Percentiles rank a stretch among this genome's conserved stretches.
phyloP scores from a whole-genome alignment of 495 filamentous ascomycete species.

The Cudoniella acicularis region DNA sequence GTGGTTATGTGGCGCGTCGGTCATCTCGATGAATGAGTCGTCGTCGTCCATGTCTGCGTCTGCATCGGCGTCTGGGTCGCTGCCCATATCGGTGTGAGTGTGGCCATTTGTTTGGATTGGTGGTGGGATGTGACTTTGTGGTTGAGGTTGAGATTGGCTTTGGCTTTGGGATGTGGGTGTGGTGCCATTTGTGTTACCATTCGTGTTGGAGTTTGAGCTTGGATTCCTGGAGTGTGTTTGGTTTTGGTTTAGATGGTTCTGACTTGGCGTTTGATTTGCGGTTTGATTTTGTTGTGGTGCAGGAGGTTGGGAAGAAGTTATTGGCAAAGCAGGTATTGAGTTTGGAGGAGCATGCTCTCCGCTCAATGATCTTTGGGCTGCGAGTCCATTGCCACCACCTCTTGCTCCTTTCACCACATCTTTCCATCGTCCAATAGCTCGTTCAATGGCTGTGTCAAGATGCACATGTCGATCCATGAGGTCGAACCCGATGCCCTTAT shows the following conservation, averaged over 20 bases:
- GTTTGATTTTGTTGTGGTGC: constrained; percentile 5
- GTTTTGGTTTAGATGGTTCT: not conserved
- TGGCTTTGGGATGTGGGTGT: no score
- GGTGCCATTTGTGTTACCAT: constrained; percentile 6
- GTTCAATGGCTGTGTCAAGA: constrained; percentile 41
- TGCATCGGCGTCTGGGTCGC: constrained; percentile 40
- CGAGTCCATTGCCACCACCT: constrained; percentile 28
- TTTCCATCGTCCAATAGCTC: constrained; percentile 50
- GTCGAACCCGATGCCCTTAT: constrained; percentile 33
- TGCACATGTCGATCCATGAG: constrained; percentile 40
- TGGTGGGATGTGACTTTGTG: constrained; percentile 17
- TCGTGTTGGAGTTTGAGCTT: constrained; percentile 2
- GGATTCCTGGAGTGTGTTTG: not conserved
- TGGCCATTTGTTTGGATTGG: constrained; percentile 28
- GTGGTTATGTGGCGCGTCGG: constrained; percentile 7
- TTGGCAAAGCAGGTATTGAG: not conserved
- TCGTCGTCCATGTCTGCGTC: constrained; percentile 29
- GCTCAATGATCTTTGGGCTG: constrained; percentile 17
- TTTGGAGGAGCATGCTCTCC: constrained; percentile 14
- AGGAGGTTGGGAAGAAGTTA: constrained; percentile 15
- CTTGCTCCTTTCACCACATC: constrained; percentile 41
- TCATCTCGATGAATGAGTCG: constrained; percentile 22
- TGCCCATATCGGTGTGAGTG: constrained; percentile 34
- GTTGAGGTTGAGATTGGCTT: constrained; percentile 17
- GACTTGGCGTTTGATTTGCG: not conserved